Conservation (phyloP, 306 rosid species). For the Erythrophleum fordii region DNA sequence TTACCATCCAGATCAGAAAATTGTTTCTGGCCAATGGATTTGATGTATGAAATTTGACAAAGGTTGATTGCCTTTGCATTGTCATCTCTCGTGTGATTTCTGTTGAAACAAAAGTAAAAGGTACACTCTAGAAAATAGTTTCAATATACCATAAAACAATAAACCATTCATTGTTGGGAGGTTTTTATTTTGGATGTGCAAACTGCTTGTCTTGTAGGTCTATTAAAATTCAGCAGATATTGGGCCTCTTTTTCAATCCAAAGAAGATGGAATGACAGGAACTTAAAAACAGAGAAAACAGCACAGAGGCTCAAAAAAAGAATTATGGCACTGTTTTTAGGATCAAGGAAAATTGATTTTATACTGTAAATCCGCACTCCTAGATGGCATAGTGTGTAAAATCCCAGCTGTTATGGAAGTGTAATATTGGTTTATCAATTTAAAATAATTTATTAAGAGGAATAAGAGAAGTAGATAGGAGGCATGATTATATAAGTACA, state of each 20-base stretch:
- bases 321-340: neutral
- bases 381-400: neutral
- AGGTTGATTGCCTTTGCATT: constrained; percentile 83
- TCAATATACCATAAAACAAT: neutral
- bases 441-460: neutral
- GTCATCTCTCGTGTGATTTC: constrained; percentile 73
- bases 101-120: constrained; percentile 46
- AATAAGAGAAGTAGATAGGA: neutral
- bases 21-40: constrained; percentile 62
- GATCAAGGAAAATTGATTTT: neutral
- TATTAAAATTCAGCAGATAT: constrained; percentile 14
- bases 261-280: neutral
- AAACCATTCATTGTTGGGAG: constrained; percentile 1
- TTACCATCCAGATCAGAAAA: constrained; percentile 80
- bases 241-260: neutral
- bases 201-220: constrained; percentile 10
- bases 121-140: constrained; percentile 25
- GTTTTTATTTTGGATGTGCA: constrained; percentile 2
- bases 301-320: neutral
- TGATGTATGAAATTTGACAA: constrained; percentile 73
- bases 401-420: neutral
- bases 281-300: neutral
- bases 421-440: neutral
- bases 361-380: neutral
- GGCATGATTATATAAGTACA: neutral